These are phyloP conservation scores for Lagenidium sp. DNA, from an alignment of 352 stramenopile genomes.

Conservation along the genomic window DNA sequence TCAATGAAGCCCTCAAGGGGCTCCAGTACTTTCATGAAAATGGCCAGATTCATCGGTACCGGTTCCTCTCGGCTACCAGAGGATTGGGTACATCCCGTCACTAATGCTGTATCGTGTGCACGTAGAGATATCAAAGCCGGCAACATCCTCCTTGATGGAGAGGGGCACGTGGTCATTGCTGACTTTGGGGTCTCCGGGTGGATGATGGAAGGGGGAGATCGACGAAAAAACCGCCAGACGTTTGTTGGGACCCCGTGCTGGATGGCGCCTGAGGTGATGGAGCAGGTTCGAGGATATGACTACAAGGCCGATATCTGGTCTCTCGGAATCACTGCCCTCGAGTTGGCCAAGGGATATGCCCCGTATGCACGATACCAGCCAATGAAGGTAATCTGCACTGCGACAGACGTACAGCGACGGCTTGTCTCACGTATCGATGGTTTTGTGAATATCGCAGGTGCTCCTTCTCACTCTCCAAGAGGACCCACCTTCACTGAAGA, in stretches of 20 bases:
- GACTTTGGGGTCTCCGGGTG: conserved; percentile 99
- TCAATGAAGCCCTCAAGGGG: conserved; percentile 95
- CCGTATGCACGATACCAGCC: conserved; percentile 97
- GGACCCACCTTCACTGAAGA: conserved; percentile 89
- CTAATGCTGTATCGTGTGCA: not conserved
- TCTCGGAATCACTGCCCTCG: conserved; percentile 97
- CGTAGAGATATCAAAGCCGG: conserved; percentile 96
- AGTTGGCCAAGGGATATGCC: conserved; percentile 98
- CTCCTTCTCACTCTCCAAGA: conserved; percentile 95
- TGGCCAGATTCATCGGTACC: conserved; percentile 95
- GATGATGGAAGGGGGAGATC: conserved; percentile 94
- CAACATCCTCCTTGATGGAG: conserved; percentile 94
- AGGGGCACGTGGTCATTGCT: conserved; percentile 94
- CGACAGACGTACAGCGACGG: too few species aligned
- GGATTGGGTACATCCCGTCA: conserved; percentile 1
- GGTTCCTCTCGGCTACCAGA: too few species aligned
- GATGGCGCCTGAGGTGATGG: conserved; percentile 94
- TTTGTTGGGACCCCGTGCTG: conserved; percentile 98
- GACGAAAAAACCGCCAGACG: conserved; percentile 92
- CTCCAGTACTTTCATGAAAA: conserved; percentile 99
- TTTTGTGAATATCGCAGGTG: too few species aligned
- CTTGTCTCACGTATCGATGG: too few species aligned
- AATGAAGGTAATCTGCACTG: too few species aligned
- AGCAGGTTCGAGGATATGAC: conserved; percentile 86
- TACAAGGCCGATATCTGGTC: conserved; percentile 99